These are phyloP conservation scores for Gautieria morchelliformis DNA, from an alignment of 768 basidiomycete species.

Conservation along the genomic window DNA sequence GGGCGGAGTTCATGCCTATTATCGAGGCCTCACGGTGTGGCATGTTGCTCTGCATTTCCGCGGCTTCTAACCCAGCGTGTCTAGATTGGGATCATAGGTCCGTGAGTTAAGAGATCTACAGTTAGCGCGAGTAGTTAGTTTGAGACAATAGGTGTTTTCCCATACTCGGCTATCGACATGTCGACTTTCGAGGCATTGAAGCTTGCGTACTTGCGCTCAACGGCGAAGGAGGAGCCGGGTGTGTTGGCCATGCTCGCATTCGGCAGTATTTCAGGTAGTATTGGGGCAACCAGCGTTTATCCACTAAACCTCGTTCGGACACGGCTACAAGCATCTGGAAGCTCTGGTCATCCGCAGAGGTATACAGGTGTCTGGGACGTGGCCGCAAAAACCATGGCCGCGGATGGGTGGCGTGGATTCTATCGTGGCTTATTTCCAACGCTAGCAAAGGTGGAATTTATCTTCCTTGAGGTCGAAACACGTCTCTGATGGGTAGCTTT, in stretches of 20 bases:
- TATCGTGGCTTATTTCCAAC: slow-evolving; percentile 90
- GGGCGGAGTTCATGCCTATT: slow-evolving; percentile 78
- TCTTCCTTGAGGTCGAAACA: not conserved
- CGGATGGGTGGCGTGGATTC: slow-evolving; percentile 90
- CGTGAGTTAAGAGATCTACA: not conserved
- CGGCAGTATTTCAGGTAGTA: slow-evolving; percentile 86
- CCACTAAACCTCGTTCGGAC: slow-evolving; percentile 89
- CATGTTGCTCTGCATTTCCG: slow-evolving; percentile 1
- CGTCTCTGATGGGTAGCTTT: slow-evolving; percentile 6
- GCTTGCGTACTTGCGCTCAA: slow-evolving; percentile 77
- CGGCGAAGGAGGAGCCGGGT: slow-evolving; percentile 82
- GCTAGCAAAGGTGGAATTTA: slow-evolving; percentile 63
- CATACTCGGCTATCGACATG: slow-evolving; percentile 96
- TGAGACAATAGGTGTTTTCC: slow-evolving; percentile 60
- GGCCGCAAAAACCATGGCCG: slow-evolving; percentile 61
- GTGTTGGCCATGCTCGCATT: slow-evolving; percentile 81
- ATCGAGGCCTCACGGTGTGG: slow-evolving; percentile 82
- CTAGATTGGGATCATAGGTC: slow-evolving; percentile 79
- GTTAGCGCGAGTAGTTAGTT: not conserved
- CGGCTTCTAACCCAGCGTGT: slow-evolving; percentile 10
- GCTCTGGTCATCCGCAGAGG: slow-evolving; percentile 84
- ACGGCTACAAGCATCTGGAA: slow-evolving; percentile 91
- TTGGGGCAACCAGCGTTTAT: slow-evolving; percentile 91
- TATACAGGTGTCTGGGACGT: slow-evolving; percentile 91
- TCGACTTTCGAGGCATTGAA: slow-evolving; percentile 95